phyloP scores from a whole-genome alignment of 1,284 basidiomycete species.

The Rhodotorula sp. region DNA sequence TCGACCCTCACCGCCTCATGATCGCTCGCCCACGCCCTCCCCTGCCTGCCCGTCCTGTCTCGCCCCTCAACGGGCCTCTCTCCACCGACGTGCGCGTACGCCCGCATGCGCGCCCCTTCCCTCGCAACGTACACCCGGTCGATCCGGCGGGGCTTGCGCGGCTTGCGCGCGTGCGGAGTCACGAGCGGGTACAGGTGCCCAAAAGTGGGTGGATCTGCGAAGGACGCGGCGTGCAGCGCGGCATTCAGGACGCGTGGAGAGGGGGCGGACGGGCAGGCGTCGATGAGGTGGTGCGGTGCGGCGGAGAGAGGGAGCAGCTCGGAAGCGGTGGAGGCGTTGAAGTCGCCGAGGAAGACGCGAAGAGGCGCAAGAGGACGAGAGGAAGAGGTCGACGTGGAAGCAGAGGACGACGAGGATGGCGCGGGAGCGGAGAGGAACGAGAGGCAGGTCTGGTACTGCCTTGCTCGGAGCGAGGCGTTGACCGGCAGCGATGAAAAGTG shows the following conservation, averaged over 20 bases:
- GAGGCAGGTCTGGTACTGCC: slow-evolving; percentile 19
- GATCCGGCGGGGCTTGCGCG: slow-evolving; percentile 30
- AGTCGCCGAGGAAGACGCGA: slow-evolving; percentile 30
- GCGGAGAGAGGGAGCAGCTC: slow-evolving; percentile 10
- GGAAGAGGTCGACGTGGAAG: neutral
- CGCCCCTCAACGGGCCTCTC: slow-evolving; percentile 6
- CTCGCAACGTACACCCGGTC: slow-evolving; percentile 21
- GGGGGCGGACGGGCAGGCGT: slow-evolving; percentile 3
- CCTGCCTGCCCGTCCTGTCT: slow-evolving; percentile 14
- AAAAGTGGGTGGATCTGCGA: slow-evolving; percentile 25
- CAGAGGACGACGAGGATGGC: neutral
- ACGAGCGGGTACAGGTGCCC: slow-evolving; percentile 34
- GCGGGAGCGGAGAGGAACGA: neutral
- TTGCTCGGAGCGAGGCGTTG: slow-evolving; percentile 17
- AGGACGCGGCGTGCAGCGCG: neutral
- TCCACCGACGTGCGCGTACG: slow-evolving; percentile 14
- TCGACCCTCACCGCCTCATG: slow-evolving; percentile 23
- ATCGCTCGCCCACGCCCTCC: slow-evolving; percentile 30
- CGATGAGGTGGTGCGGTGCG: neutral
- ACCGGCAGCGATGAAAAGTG: slow-evolving; percentile 33
- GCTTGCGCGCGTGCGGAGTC: neutral
- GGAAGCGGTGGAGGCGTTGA: slow-evolving; percentile 21
- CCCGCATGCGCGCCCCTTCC: neutral
- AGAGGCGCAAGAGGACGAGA: neutral
- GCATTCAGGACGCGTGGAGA: neutral